A percentile compares a stretch with the other conserved stretches of the same genome.
These are phyloP conservation scores for Candida adriatica DNA, from an alignment of 805 yeast species.

Conservation along the genomic window DNA sequence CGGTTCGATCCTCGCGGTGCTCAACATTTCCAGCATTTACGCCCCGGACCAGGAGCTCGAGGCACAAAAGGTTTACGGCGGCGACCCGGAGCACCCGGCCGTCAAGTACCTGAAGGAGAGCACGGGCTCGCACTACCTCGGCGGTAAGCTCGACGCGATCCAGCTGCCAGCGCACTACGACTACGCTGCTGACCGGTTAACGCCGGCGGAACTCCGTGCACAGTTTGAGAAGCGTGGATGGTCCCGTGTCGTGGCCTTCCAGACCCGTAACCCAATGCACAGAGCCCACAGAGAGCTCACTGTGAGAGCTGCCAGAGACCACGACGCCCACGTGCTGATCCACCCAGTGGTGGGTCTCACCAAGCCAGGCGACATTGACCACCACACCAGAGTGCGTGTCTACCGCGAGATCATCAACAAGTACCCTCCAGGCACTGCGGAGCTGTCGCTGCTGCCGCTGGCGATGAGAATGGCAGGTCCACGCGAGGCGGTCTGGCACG, in stretches of 20 bases:
- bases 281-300: constrained; percentile 96
- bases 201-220: constrained; percentile 83
- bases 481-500: constrained; percentile 98
- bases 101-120: constrained; percentile 60
- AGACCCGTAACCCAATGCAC: constrained; percentile 98
- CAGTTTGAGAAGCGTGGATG: constrained; percentile 80
- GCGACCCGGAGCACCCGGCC: constrained; percentile 97
- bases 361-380: constrained; percentile 97
- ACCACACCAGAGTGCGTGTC: constrained; percentile 94
- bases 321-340: constrained; percentile 79
- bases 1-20: constrained; percentile 69
- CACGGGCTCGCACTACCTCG: constrained; percentile 81
- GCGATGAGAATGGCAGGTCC: constrained; percentile 99
- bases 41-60: constrained; percentile 74
- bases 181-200: constrained; percentile 77
- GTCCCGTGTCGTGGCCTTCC: constrained; percentile 92
- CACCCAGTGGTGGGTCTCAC: constrained; percentile 97
- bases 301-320: constrained; percentile 92
- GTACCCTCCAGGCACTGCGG: constrained; percentile 92
- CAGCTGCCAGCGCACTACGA: constrained; percentile 84
- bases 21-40: constrained; percentile 74
- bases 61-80: constrained; percentile 85
- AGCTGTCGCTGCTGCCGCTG: constrained; percentile 78
- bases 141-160: constrained; percentile 83
- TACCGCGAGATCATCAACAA: constrained; percentile 88